Evolutionary conservation across 139 green algal species (phyloP).

Genomic region (Chlorella sp.): DNA sequence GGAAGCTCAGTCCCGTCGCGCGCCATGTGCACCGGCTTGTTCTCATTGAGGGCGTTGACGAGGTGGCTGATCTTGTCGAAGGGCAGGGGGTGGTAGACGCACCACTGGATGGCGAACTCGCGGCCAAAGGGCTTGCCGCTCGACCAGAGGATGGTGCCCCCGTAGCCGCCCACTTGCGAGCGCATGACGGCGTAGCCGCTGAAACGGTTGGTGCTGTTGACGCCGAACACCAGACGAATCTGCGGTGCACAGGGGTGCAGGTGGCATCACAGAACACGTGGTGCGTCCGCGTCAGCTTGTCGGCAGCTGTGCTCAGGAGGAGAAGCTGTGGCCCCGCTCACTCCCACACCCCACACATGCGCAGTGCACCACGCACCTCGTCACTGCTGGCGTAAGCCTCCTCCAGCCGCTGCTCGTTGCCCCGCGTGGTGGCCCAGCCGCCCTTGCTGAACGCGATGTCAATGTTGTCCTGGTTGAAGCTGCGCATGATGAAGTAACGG

Average conservation of each 20-base stretch:
- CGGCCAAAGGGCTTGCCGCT: conserved; percentile 28
- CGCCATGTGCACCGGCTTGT: conserved; percentile 51
- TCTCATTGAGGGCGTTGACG: conserved; percentile 60
- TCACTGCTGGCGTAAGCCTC: conserved; percentile 37
- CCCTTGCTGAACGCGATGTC: conserved; percentile 42
- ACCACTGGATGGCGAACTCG: conserved; percentile 61
- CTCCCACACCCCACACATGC: no score
- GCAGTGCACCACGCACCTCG: no score
- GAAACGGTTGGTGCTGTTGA: conserved; percentile 60
- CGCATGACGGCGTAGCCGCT: conserved; percentile 69
- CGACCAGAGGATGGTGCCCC: conserved; percentile 19
- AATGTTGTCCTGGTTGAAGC: conserved; percentile 51
- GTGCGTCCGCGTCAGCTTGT: no score
- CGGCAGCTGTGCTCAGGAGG: no score
- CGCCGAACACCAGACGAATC: conserved; percentile 65
- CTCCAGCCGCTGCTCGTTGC: conserved; percentile 66
- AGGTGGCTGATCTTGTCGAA: conserved; percentile 35
- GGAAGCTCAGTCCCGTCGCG: conserved; percentile 65
- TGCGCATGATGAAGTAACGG: conserved; percentile 71
- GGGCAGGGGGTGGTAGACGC: conserved; percentile 37
- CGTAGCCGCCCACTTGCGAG: conserved; percentile 14
- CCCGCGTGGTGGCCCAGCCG: conserved; percentile 59
- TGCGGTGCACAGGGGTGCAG: not conserved
- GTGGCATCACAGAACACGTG: no score
- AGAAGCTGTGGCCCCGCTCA: no score